Conservation (phyloP, 345 rosid genomes). For the Erodium maritimum region DNA sequence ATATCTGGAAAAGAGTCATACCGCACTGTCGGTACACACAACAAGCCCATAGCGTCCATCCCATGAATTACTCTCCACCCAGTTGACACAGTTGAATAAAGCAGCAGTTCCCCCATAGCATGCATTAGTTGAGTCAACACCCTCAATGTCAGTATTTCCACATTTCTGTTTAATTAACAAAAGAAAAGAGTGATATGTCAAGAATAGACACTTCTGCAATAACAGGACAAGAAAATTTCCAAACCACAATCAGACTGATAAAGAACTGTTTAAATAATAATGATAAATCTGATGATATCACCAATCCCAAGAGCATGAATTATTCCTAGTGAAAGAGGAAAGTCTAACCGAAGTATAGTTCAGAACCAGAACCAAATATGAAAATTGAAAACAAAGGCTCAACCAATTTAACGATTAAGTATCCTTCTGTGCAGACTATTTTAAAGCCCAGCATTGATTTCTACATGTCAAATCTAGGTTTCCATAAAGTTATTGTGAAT, state of each 20-base stretch:
- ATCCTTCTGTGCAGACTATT: background rate
- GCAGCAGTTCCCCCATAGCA: constrained; percentile 99
- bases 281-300: background rate
- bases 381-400: too few relatives aligned
- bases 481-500: background rate
- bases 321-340: background rate
- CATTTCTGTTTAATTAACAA: constrained; percentile 45
- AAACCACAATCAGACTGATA: background rate
- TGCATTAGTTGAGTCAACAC: constrained; percentile 96
- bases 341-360: background rate
- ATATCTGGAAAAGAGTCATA: constrained; percentile 19
- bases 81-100: constrained; percentile 87
- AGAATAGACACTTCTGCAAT: background rate
- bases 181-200: constrained; percentile 8
- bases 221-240: background rate
- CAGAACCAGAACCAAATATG: too few relatives aligned
- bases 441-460: background rate
- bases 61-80: constrained; percentile 99
- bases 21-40: constrained; percentile 98
- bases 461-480: background rate
- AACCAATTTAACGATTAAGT: too few relatives aligned
- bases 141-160: constrained; percentile 97
- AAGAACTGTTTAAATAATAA: too few relatives aligned
- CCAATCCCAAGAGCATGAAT: background rate
- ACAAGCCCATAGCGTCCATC: constrained; percentile 98